phyloP scores from a whole-genome alignment of 2,329 filamentous ascomycete species.

The Sordariomycetes sp. region DNA sequence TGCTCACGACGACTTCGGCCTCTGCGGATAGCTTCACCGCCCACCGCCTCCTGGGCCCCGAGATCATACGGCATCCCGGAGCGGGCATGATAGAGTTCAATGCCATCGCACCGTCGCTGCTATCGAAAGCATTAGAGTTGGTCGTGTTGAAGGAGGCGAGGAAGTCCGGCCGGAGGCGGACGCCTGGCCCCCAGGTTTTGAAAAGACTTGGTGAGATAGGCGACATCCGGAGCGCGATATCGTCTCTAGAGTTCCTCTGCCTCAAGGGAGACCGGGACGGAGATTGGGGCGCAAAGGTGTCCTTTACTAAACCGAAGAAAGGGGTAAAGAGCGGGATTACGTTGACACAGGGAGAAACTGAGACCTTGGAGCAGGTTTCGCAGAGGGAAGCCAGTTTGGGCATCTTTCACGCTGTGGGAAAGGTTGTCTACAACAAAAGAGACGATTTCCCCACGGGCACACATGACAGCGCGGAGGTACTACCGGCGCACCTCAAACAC shows the following conservation, averaged over 20 bases:
- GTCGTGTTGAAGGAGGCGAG: constrained; percentile 78
- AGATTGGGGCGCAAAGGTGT: constrained; percentile 65
- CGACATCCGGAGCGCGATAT: constrained; percentile 86
- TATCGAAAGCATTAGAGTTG: constrained; percentile 73
- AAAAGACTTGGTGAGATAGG: constrained; percentile 76
- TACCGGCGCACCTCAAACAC: constrained; percentile 49
- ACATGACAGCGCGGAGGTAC: constrained; percentile 24
- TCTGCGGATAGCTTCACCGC: constrained; percentile 87
- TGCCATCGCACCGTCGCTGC: constrained; percentile 72
- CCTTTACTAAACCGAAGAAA: constrained; percentile 59
- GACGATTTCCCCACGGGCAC: constrained; percentile 27
- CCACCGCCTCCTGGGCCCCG: constrained; percentile 77
- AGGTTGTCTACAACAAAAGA: constrained; percentile 93
- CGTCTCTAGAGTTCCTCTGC: constrained; percentile 85
- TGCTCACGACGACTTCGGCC: constrained; percentile 75
- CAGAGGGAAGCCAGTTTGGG: constrained; percentile 84
- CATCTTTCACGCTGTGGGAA: constrained; percentile 93
- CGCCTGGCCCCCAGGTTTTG: constrained; percentile 69
- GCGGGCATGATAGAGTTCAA: constrained; percentile 86
- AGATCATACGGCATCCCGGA: constrained; percentile 72
- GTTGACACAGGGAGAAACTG: constrained; percentile 66
- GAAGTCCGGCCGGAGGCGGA: constrained; percentile 62
- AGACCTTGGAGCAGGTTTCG: constrained; percentile 70
- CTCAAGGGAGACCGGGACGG: constrained; percentile 65
- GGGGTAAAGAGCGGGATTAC: constrained; percentile 41